Percentiles rank a stretch among this genome's conserved stretches.
Conservation (phyloP, 305 asterid genomes). For the Nicotiana rustica region DNA sequence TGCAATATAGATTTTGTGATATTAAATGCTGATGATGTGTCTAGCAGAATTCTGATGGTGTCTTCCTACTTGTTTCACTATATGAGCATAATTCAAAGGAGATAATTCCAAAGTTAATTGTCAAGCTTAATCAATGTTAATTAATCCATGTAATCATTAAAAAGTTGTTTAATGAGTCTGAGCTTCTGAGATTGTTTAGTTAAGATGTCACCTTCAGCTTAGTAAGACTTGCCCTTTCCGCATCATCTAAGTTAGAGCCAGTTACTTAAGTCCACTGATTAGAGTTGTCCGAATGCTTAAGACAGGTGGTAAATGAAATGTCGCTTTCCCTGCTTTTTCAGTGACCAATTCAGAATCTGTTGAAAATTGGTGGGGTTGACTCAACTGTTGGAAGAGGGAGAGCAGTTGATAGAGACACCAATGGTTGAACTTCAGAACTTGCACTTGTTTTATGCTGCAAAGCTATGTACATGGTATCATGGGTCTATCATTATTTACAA, state of each 20-base stretch:
- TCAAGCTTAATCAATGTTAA: neutral
- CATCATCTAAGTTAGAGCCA: constrained; percentile 9
- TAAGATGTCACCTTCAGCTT: neutral
- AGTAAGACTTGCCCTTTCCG: neutral
- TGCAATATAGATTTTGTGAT: neutral
- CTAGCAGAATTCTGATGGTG: neutral
- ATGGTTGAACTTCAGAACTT: neutral
- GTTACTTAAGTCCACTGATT: neutral
- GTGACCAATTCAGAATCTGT: neutral
- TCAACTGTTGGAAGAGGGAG: neutral
- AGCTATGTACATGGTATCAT: constrained; percentile 19
- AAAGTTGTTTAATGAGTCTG: neutral
- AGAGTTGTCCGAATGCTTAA: neutral
- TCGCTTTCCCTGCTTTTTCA: neutral
- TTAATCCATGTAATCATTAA: neutral
- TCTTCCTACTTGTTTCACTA: neutral
- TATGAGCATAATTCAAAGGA: neutral
- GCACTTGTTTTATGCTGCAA: neutral
- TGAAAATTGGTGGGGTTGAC: neutral
- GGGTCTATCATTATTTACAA: constrained; percentile 9
- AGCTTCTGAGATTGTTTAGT: neutral
- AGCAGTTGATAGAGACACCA: neutral
- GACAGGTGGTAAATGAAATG: neutral
- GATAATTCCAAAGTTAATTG: constrained; percentile 2
- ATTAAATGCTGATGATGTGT: neutral